phyloP scores from a whole-genome alignment of 73 alveolate genomes.

The Tetrahymena elliotti region DNA sequence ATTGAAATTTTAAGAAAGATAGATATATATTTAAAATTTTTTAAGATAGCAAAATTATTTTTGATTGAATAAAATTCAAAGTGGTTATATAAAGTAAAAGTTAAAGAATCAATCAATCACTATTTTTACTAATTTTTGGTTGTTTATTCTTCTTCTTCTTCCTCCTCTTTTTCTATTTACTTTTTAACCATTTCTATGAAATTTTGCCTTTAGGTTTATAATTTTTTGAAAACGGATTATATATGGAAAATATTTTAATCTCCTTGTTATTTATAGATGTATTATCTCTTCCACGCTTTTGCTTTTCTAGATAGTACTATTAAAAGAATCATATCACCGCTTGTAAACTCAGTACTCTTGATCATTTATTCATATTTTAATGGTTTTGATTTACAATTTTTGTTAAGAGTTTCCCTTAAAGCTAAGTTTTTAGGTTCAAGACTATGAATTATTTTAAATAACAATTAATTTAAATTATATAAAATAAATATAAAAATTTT shows the following conservation, averaged over 20 bases:
- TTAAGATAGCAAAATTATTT: too few species aligned
- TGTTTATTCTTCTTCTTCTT: background rate
- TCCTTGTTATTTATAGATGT: background rate
- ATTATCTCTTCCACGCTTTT: background rate
- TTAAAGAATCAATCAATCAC: background rate
- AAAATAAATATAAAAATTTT: background rate
- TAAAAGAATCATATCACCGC: background rate
- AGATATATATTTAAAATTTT: too few species aligned
- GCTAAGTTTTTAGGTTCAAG: background rate
- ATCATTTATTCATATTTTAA: background rate
- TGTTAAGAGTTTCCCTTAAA: background rate
- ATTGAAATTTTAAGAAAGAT: too few species aligned
- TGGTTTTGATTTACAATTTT: background rate
- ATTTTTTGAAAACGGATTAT: background rate
- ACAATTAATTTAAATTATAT: background rate
- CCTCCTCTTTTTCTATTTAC: background rate
- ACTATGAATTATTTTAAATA: background rate
- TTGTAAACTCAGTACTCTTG: background rate
- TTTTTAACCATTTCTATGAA: background rate
- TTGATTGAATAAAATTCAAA: too few species aligned
- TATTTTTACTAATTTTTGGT: background rate
- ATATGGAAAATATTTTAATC: background rate
- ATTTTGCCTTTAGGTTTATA: background rate
- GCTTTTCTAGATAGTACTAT: background rate
- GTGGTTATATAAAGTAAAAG: too few species aligned